phyloP scores from a whole-genome alignment of 2,329 filamentous ascomycete genomes.

The Penicillium decumbens region DNA sequence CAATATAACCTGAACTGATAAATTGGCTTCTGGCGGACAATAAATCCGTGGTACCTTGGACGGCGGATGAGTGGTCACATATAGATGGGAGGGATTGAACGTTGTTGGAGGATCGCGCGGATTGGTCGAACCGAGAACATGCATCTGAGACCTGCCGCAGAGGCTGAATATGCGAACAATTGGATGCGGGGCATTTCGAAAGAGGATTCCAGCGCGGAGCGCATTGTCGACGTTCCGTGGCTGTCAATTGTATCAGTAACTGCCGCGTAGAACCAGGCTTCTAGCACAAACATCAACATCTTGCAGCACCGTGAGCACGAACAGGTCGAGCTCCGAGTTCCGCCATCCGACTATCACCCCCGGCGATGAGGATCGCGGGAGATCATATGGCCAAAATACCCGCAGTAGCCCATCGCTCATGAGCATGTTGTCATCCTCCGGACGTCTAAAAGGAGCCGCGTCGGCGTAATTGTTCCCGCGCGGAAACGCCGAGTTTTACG shows the following conservation, averaged over 20 bases:
- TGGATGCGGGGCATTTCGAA: conserved; percentile 75
- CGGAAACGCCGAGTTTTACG: conserved; percentile 75
- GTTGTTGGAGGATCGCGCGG: conserved; percentile 44
- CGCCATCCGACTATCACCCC: conserved; percentile 93
- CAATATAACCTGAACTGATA: conserved; percentile 79
- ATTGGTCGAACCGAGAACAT: conserved; percentile 82
- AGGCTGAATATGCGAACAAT: conserved; percentile 75
- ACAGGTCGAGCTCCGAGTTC: conserved; percentile 84
- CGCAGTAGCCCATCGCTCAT: conserved; percentile 81
- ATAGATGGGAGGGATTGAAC: conserved; percentile 67
- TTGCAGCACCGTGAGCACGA: conserved; percentile 83
- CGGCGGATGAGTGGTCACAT: conserved; percentile 52
- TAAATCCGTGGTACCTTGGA: conserved; percentile 64
- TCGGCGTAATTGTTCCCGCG: conserved; percentile 87
- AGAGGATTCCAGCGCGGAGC: conserved; percentile 74
- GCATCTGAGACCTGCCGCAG: conserved; percentile 76
- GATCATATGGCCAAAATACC: conserved; percentile 96
- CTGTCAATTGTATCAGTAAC: conserved; percentile 40
- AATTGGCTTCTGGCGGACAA: conserved; percentile 59
- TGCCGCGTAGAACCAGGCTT: not conserved
- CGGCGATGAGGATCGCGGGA: conserved; percentile 63
- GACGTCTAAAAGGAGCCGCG: conserved; percentile 79
- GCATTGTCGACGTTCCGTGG: conserved; percentile 80
- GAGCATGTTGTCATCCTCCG: conserved; percentile 58
- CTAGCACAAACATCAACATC: conserved; percentile 75